Conservation (phyloP, 352 stramenopile species). For the Peronospora belbahrii region DNA sequence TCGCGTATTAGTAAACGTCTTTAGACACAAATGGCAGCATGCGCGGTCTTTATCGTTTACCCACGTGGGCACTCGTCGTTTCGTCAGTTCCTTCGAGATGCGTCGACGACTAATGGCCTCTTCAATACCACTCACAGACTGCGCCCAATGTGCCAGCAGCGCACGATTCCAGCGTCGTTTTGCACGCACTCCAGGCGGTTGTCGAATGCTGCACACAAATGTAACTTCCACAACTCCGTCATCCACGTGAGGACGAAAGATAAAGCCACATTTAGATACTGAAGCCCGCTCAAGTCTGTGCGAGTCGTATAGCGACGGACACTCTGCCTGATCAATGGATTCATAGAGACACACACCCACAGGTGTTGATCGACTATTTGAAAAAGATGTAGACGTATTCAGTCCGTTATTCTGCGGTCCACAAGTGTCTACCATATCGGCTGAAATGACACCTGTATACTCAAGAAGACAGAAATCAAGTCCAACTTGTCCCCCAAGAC, state of each 20-base stretch:
- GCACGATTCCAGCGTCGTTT: constrained; percentile 57
- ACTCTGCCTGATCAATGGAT: constrained; percentile 74
- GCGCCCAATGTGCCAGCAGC: constrained; percentile 61
- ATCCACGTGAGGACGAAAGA: constrained; percentile 56
- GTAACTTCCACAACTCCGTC: constrained; percentile 59
- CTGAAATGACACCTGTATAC: constrained; percentile 58
- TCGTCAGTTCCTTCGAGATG: constrained; percentile 69
- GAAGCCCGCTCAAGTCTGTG: constrained; percentile 61
- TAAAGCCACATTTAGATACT: constrained; percentile 73
- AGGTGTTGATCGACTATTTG: background rate
- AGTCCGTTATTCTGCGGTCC: constrained; percentile 23
- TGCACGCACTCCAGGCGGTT: constrained; percentile 50
- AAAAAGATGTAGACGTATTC: background rate
- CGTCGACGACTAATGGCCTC: constrained; percentile 58
- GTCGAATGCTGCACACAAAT: constrained; percentile 75
- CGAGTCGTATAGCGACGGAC: constrained; percentile 58
- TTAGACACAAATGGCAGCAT: constrained; percentile 77
- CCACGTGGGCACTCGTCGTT: constrained; percentile 64
- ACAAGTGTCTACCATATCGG: constrained; percentile 44
- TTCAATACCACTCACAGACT: constrained; percentile 56
- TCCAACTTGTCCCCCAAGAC: constrained; percentile 33
- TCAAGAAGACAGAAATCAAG: constrained; percentile 73
- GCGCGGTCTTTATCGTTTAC: constrained; percentile 75
- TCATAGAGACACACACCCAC: constrained; percentile 71
- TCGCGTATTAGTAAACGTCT: constrained; percentile 74